phyloP scores from a whole-genome alignment of 352 stramenopile genomes.

The Globisporangium apiculatum region DNA sequence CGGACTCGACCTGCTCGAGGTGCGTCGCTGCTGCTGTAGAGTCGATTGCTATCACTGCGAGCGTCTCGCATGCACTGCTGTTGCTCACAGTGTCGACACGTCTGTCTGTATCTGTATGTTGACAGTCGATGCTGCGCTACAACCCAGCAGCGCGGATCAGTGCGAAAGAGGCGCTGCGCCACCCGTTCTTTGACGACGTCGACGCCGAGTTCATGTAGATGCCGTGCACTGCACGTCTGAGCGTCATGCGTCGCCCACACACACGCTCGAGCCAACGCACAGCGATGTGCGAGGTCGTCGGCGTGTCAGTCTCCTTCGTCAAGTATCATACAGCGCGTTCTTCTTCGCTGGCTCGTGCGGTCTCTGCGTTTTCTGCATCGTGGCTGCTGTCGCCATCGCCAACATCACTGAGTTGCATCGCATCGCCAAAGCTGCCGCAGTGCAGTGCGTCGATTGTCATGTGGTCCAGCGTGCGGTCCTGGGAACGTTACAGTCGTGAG shows the following conservation, averaged over 20 bases:
- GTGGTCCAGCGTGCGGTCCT: not conserved
- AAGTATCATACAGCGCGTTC: not conserved
- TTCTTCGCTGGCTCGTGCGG: not conserved
- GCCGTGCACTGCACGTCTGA: too few relatives aligned
- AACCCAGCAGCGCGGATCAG: slow-evolving; percentile 65
- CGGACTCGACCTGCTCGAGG: slow-evolving; percentile 61
- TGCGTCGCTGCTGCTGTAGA: slow-evolving; percentile 8
- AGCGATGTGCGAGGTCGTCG: too few relatives aligned
- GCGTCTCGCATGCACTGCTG: not conserved
- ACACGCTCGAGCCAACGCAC: too few relatives aligned
- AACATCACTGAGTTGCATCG: not conserved
- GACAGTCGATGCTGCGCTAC: slow-evolving; percentile 67
- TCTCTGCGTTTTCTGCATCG: not conserved
- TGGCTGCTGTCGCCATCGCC: not conserved
- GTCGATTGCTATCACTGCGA: not conserved
- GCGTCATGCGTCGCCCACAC: too few relatives aligned
- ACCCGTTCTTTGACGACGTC: slow-evolving; percentile 82
- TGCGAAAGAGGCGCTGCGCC: slow-evolving; percentile 73
- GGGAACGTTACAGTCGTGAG: not conserved
- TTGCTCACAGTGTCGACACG: not conserved
- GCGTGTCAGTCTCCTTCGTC: too few relatives aligned
- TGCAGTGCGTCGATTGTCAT: not conserved
- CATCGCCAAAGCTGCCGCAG: not conserved
- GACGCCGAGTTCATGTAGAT: slow-evolving; percentile 63
- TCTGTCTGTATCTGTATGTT: not conserved